These are phyloP conservation scores for Pulveroboletus sp. DNA, from an alignment of 768 basidiomycete species.

Conservation along the genomic window DNA sequence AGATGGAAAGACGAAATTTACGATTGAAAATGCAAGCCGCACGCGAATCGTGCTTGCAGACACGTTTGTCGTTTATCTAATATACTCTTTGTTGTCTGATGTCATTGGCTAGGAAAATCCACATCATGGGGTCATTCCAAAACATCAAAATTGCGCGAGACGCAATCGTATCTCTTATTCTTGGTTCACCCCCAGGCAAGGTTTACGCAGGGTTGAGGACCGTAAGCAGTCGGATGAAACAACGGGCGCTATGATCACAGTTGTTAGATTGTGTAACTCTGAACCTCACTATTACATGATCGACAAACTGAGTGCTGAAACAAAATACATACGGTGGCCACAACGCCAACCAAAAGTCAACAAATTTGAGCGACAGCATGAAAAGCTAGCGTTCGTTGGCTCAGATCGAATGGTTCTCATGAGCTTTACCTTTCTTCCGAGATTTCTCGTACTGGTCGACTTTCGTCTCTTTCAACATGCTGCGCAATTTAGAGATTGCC, in stretches of 20 bases:
- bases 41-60: constrained; percentile 99
- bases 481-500: constrained; percentile 21
- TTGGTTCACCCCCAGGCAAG: constrained; percentile 93
- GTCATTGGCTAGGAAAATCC: constrained; percentile 71
- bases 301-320: constrained; percentile 5
- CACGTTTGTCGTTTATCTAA: constrained; percentile 55
- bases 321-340: constrained; percentile 2
- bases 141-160: constrained; percentile 98
- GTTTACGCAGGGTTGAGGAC: constrained; percentile 89
- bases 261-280: constrained; percentile 7
- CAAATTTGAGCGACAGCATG: not conserved
- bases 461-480: constrained; percentile 45
- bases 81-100: constrained; percentile 5
- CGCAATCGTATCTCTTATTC: constrained; percentile 90
- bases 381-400: not conserved
- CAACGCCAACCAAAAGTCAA: not conserved
- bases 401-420: not conserved
- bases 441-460: constrained; percentile 49
- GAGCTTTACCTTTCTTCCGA: constrained; percentile 28
- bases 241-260: constrained; percentile 66
- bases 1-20: constrained; percentile 98
- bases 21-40: constrained; percentile 94
- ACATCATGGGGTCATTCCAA: constrained; percentile 97
- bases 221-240: constrained; percentile 89
- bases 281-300: constrained; percentile 5